These are phyloP conservation scores for Herpotrichia juniperi DNA, from an alignment of 2,329 filamentous ascomycete species.

Conservation along the genomic window DNA sequence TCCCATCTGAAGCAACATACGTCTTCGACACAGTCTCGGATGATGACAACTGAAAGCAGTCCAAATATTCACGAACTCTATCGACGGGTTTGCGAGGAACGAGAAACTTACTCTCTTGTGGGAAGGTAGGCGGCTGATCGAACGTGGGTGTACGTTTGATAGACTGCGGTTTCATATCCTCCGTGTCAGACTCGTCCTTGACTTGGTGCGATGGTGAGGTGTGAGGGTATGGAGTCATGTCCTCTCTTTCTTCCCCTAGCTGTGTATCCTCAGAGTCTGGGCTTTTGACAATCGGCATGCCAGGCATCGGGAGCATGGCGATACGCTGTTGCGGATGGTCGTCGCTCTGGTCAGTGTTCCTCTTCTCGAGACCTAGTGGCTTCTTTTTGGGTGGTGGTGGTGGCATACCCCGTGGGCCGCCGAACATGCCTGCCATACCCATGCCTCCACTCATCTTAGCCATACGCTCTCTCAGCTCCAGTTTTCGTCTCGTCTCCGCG, in stretches of 20 bases:
- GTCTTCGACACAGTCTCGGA: slow-evolving; percentile 41
- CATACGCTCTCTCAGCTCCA: slow-evolving; percentile 93
- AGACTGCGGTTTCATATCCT: slow-evolving; percentile 56
- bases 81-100: slow-evolving; percentile 44
- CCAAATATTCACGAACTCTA: slow-evolving; percentile 23
- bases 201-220: slow-evolving; percentile 20
- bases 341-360: slow-evolving; percentile 44
- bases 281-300: slow-evolving; percentile 65
- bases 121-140: slow-evolving; percentile 48
- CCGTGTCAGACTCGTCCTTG: slow-evolving; percentile 57
- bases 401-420: slow-evolving; percentile 70
- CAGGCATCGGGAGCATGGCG: slow-evolving; percentile 70
- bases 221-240: slow-evolving; percentile 51
- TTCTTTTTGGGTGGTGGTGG: slow-evolving; percentile 58
- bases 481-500: slow-evolving; percentile 80
- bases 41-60: slow-evolving; percentile 29
- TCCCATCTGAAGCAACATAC: slow-evolving; percentile 37
- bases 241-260: slow-evolving; percentile 57
- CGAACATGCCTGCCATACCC: slow-evolving; percentile 96
- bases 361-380: slow-evolving; percentile 37
- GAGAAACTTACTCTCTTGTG: slow-evolving; percentile 59
- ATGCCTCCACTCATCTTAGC: slow-evolving; percentile 98
- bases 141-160: slow-evolving; percentile 47
- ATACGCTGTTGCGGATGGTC: slow-evolving; percentile 50
- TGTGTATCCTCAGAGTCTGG: slow-evolving; percentile 53